A percentile compares a stretch with the other conserved stretches of the same genome.
Conservation (phyloP, 352 stramenopile species). For the Globisporangium takayamanum region DNA sequence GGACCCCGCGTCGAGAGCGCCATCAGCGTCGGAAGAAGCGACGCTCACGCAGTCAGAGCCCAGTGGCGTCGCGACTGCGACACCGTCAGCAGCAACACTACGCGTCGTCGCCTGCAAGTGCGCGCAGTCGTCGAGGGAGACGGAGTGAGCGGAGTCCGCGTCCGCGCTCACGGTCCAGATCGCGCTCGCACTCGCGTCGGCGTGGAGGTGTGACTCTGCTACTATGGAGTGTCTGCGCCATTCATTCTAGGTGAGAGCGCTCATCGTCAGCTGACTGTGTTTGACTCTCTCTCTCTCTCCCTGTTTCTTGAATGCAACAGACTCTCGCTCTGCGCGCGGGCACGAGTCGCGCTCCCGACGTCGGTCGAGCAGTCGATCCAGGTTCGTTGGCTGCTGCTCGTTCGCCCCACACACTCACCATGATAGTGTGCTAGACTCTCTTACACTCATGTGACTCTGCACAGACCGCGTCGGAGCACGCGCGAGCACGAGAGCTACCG, state of each 20-base stretch:
- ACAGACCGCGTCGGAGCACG: conserved; percentile 5
- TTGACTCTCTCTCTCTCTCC: neutral
- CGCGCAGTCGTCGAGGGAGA: neutral
- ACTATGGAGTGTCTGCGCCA: neutral
- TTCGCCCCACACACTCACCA: neutral
- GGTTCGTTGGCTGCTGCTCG: neutral
- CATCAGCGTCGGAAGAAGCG: conserved; percentile 19
- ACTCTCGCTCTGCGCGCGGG: conserved; percentile 11
- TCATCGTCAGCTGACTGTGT: neutral
- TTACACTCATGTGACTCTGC: neutral
- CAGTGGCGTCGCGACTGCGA: conserved; percentile 11
- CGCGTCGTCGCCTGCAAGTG: conserved; percentile 4
- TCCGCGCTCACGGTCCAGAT: neutral
- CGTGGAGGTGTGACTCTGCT: conserved; percentile 2
- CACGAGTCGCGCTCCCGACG: conserved; percentile 12
- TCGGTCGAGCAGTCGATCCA: conserved; percentile 13
- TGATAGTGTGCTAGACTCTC: neutral
- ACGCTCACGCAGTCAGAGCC: conserved; percentile 19
- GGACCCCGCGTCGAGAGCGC: conserved; percentile 15
- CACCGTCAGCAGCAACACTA: conserved; percentile 1
- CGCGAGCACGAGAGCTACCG: conserved; percentile 12
- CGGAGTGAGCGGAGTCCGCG: conserved; percentile 9
- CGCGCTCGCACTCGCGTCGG: conserved; percentile 12
- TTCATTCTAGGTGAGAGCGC: neutral
- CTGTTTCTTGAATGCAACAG: neutral